phyloP scores from a whole-genome alignment of 2,329 filamentous ascomycete genomes.

The Fusarium cyanostomum region DNA sequence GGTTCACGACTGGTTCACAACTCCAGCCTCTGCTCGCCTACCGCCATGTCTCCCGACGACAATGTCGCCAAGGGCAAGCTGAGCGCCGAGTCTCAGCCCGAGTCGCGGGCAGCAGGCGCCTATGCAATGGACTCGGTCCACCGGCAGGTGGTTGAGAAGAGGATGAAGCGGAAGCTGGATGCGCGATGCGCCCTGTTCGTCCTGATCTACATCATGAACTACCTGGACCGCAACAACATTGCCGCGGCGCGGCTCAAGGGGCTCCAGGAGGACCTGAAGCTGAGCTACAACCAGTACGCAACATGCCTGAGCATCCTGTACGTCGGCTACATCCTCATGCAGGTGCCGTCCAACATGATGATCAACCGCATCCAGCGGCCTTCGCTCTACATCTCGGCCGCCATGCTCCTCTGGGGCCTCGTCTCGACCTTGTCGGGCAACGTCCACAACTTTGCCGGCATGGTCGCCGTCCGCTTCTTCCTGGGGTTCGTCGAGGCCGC shows the following conservation, averaged over 20 bases:
- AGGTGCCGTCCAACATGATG: conserved; percentile 67
- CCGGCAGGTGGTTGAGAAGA: conserved; percentile 67
- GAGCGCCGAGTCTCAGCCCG: conserved; percentile 29
- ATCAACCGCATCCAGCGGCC: conserved; percentile 64
- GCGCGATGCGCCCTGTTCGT: conserved; percentile 73
- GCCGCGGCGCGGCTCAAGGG: conserved; percentile 72
- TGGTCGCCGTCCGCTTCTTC: conserved; percentile 67
- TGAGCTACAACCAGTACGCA: conserved; percentile 68
- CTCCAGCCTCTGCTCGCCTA: too few relatives aligned
- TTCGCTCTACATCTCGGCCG: conserved; percentile 59
- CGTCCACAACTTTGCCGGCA: conserved; percentile 61
- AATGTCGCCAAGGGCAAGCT: conserved; percentile 28
- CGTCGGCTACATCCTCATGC: conserved; percentile 72
- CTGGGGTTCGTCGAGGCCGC: conserved; percentile 71
- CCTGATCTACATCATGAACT: conserved; percentile 80
- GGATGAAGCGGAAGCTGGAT: conserved; percentile 76
- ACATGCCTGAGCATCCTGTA: conserved; percentile 72
- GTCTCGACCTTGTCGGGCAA: conserved; percentile 66
- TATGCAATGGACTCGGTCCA: conserved; percentile 55
- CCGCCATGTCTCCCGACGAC: conserved; percentile 24
- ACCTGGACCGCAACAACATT: conserved; percentile 75
- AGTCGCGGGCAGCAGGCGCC: conserved; percentile 10
- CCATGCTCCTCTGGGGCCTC: conserved; percentile 69
- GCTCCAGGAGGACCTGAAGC: conserved; percentile 67
- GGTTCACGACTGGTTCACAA: background rate